Evolutionary conservation across 345 rosid species (phyloP).

Genomic region (Ailanthus altissimus): DNA sequence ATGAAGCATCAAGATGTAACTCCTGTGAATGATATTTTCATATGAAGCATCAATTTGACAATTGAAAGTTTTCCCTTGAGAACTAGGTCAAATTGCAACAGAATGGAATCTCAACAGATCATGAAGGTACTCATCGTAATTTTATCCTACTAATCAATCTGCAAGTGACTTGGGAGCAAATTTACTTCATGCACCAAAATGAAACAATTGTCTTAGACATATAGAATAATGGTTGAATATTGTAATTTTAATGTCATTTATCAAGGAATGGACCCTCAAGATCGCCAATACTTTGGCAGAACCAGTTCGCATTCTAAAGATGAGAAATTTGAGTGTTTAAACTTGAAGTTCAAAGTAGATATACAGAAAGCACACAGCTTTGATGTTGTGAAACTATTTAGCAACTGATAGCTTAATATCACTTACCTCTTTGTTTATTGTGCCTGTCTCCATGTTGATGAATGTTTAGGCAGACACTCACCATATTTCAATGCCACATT

Average conservation of each 20-base stretch:
- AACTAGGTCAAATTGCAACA: neutral
- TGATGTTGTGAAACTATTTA: neutral
- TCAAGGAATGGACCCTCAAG: neutral
- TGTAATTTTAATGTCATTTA: neutral
- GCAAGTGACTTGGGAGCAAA: neutral
- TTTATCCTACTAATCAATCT: neutral
- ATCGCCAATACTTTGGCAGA: slow-evolving; percentile 6
- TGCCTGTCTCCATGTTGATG: neutral
- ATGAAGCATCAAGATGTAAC: neutral
- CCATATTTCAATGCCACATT: neutral
- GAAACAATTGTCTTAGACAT: neutral
- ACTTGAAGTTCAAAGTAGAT: neutral
- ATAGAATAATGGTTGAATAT: neutral
- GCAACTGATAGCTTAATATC: neutral
- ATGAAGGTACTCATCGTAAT: neutral
- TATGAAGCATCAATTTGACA: neutral
- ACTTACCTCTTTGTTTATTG: neutral
- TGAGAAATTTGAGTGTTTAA: slow-evolving; percentile 1
- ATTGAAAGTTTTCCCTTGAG: neutral
- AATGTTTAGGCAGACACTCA: neutral
- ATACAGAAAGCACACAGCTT: neutral
- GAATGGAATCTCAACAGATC: neutral
- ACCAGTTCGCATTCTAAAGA: neutral
- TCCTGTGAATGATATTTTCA: neutral
- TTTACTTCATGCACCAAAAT: neutral